Conservation (phyloP, 1,284 basidiomycete species). For the Rhodotorula glutinis region DNA sequence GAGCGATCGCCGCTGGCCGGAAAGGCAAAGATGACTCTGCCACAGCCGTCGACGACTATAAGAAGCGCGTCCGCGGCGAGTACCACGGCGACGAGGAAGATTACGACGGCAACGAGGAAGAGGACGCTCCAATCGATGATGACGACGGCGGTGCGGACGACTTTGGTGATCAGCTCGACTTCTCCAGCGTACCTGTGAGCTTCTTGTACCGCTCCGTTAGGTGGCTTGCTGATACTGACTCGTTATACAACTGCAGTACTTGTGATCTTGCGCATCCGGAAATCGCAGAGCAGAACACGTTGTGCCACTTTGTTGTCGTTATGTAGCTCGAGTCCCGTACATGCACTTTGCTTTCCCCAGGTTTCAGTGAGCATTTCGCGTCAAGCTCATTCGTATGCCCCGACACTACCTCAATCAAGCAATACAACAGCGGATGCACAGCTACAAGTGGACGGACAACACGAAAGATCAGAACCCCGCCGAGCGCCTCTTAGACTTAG, state of each 20-base stretch:
- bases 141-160: constrained; percentile 38
- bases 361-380: too few relatives aligned
- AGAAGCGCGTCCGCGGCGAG: constrained; percentile 21
- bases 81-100: constrained; percentile 29
- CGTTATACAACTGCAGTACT: constrained; percentile 11
- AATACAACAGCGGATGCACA: background rate
- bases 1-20: constrained; percentile 17
- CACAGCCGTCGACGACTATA: constrained; percentile 40
- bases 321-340: background rate
- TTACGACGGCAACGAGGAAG: constrained; percentile 15
- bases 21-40: background rate
- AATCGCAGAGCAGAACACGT: background rate
- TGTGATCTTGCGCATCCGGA: constrained; percentile 4
- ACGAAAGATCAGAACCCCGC: background rate
- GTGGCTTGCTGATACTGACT: too few relatives aligned
- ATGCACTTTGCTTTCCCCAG: too few relatives aligned
- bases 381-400: too few relatives aligned
- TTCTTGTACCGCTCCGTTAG: too few relatives aligned
- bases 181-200: constrained; percentile 42
- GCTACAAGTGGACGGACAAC: background rate
- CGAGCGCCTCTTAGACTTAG: background rate
- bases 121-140: constrained; percentile 27
- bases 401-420: too few relatives aligned
- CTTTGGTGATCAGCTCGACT: constrained; percentile 41
- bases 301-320: background rate